phyloP scores from a whole-genome alignment of 495 filamentous ascomycete genomes.

The Aspergillus sparsus region DNA sequence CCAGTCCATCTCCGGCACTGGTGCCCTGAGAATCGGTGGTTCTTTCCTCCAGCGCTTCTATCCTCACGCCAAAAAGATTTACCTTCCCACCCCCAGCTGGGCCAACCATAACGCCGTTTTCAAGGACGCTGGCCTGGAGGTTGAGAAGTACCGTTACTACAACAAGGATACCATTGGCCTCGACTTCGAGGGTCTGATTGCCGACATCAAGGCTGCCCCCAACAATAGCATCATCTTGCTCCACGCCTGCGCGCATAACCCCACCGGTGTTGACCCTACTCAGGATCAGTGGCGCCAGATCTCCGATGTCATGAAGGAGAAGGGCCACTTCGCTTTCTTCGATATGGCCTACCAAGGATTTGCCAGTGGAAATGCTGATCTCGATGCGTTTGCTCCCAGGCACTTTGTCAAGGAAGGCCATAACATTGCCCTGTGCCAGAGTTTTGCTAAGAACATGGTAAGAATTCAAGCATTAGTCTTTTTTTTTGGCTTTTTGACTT shows the following conservation, averaged over 20 bases:
- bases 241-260: conserved; percentile 98
- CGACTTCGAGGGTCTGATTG: conserved; percentile 92
- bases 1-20: conserved; percentile 97
- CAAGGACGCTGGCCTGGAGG: conserved; percentile 85
- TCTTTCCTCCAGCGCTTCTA: conserved; percentile 90
- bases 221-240: conserved; percentile 85
- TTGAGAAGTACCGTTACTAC: conserved; percentile 96
- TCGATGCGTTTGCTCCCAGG: conserved; percentile 88
- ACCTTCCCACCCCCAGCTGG: conserved; percentile 95
- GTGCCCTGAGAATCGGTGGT: conserved; percentile 90
- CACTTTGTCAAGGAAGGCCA: conserved; percentile 93
- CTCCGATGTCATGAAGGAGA: conserved; percentile 82
- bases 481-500: neutral
- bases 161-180: conserved; percentile 98
- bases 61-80: conserved; percentile 88
- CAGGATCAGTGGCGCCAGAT: conserved; percentile 92
- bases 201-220: conserved; percentile 87
- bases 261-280: conserved; percentile 94
- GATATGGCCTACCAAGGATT: conserved; percentile 99
- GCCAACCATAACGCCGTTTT: conserved; percentile 98
- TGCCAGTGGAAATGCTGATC: conserved; percentile 86
- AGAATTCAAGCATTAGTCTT: conserved; percentile 6
- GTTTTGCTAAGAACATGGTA: conserved; percentile 99
- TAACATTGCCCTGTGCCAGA: conserved; percentile 84
- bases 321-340: conserved; percentile 93